Evolutionary conservation across 2,329 filamentous ascomycete species (phyloP), one percentile per base, ranked within the genome.

Genomic region (Purpureocillium takamizusanense): DNA sequence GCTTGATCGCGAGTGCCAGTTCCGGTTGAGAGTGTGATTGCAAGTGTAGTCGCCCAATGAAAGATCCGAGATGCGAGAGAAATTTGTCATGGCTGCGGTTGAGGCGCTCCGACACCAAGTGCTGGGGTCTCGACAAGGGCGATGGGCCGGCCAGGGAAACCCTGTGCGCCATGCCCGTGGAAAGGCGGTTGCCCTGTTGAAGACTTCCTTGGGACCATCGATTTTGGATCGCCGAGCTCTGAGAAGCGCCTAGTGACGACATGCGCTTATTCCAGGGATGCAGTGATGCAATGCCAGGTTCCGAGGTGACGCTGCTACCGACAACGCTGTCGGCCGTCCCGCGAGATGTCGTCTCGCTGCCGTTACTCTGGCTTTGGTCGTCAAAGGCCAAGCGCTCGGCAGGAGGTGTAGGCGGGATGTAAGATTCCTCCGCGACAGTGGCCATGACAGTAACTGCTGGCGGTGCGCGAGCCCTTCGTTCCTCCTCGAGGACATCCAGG

Each of bases 21-120:
- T 95, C 88, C 1, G 83, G 78, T 8, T 87, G 83, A 7, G 88
- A 92, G 45, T 92, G 83, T n/a, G 89, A 92, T 57, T 95, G 88
- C 43, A 95, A 70, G 59, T 95, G 87, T 40, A 95, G 73, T 29
- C 78, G 72, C 13, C 92, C 92, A 56, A 97, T 90, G 57, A 97
- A 95, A 4, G 87, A 94, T 36, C 86, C 90, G 37, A 98, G 76
- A 54, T 89, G 84, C 7, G 89, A 92, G 38, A 98, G 67, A 53
- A 97, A 95, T 7, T 77, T 78, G 62, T 97, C 89, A 63, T 95
- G 88, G 36, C 81, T 84, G 36, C 75, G 70, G 51, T 79, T 83
- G 35, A 97, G 74, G 49, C 81, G 81, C 57, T 89, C 84, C 2
- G 89, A 95, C 27, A 92, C 86, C 42, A 95, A 70, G 51, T 85